Evolutionary conservation across 495 filamentous ascomycete genomes (phyloP).

Genomic region (Trichoderma virens): DNA sequence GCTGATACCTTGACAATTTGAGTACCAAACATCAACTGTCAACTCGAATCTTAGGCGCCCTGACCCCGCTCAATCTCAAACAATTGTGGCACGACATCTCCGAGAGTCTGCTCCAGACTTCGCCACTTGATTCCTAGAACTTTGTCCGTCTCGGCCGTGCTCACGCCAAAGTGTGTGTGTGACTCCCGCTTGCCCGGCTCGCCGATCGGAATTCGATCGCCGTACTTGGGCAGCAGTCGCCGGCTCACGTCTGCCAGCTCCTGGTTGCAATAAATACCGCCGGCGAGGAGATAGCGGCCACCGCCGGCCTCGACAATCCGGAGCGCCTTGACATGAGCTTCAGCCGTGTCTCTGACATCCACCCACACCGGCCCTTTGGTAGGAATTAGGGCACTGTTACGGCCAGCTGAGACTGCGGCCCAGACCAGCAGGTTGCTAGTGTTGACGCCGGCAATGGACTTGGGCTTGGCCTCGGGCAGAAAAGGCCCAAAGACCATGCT

Average conservation of each 20-base stretch:
- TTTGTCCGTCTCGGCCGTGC: slow-evolving; percentile 25
- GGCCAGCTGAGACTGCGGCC: slow-evolving; percentile 28
- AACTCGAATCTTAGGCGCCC: neutral
- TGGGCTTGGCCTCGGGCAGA: slow-evolving; percentile 19
- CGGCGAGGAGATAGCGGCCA: slow-evolving; percentile 37
- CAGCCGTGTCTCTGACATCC: slow-evolving; percentile 43
- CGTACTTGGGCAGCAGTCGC: slow-evolving; percentile 18
- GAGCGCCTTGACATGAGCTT: slow-evolving; percentile 34
- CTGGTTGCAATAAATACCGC: slow-evolving; percentile 35
- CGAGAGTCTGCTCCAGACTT: slow-evolving; percentile 28
- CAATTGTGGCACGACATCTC: slow-evolving; percentile 19
- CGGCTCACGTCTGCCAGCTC: slow-evolving; percentile 28
- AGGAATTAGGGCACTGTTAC: slow-evolving; percentile 20
- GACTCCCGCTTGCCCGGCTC: slow-evolving; percentile 27
- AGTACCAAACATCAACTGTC: too few relatives aligned
- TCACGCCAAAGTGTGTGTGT: slow-evolving; percentile 30
- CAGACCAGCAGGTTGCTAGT: slow-evolving; percentile 40
- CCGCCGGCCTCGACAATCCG: slow-evolving; percentile 30
- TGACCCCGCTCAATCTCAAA: slow-evolving; percentile 6
- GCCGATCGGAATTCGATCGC: slow-evolving; percentile 19
- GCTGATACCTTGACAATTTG: too few relatives aligned
- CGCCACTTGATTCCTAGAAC: slow-evolving; percentile 34
- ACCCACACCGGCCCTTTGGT: slow-evolving; percentile 37
- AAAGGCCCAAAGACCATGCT: slow-evolving; percentile 39
- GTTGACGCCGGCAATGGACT: slow-evolving; percentile 27